Evolutionary conservation across 768 basidiomycete genomes (phyloP), one percentile per base, ranked within the genome.

Genomic region (Podaxis sp.): DNA sequence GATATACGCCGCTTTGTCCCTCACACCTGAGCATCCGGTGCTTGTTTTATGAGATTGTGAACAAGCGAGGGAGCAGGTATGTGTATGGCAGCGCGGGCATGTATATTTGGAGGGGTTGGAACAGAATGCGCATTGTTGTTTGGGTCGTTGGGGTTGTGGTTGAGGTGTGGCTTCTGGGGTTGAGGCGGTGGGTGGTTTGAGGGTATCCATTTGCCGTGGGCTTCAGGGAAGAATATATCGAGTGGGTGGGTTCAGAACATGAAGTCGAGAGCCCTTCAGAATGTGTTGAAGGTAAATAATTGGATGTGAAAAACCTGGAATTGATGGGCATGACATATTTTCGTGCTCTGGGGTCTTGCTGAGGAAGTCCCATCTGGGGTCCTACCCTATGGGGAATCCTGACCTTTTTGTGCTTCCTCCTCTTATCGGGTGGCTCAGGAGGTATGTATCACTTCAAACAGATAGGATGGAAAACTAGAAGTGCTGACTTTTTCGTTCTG

Each of bases 11-110:
- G 77, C 84, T 67, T 87, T 88, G 74, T 94, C 80, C 57, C 92
- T 87, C 62, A 84, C 76, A 10, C 92, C 93, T 0, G 83, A 81
- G 69, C 92, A 94, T 13, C 79, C 79, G 14, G 77, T 79, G 14
- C 71, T 62, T 10, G 76, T 64, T 70, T 93, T 94, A 77, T 94
- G 92, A n/a, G 74, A 66, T 5, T 72, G 73, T 6, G 90, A 86
- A 68, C 92, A 94, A 0, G 77, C 68, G 3, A 86, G 71, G 1
- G 92, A 93, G 71, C 92, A 94, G 46, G 90, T 89, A 36, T 79
- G 81, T n/a, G 76, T 77, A 1, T 74, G 66, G 72, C 92, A 94
- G 46, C 89, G 79, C 0, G 92, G 92, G 71, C 92, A 94, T 60
- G 85, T 90, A 76, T 94, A 94, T 61, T 80, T 88, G 0, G 86